Percentiles rank a stretch among this genome's conserved stretches.
phyloP scores from a whole-genome alignment of 176 grass and related monocot genomes.

The Musa troglodytarum region DNA sequence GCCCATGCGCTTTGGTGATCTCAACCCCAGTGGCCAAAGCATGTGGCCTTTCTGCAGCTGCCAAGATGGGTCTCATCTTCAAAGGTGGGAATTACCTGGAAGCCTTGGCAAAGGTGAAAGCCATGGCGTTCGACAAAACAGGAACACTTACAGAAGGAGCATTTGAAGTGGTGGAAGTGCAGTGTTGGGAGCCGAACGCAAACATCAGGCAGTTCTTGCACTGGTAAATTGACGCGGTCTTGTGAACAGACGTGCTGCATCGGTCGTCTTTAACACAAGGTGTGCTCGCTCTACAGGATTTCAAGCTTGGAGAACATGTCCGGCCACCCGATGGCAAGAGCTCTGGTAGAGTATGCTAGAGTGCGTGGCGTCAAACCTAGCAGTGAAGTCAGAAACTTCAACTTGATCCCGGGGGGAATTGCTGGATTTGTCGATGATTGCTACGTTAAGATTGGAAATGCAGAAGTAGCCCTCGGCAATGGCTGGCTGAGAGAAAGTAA shows the following conservation, averaged over 20 bases:
- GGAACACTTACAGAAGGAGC: constrained; percentile 14
- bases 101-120: constrained; percentile 12
- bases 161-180: constrained; percentile 3
- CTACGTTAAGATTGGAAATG: not conserved
- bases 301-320: constrained; percentile 13
- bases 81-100: constrained; percentile 11
- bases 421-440: not conserved
- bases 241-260: no score
- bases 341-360: constrained; percentile 1
- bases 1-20: constrained; percentile 11
- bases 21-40: constrained; percentile 8
- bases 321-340: constrained; percentile 12
- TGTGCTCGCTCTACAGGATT: not conserved
- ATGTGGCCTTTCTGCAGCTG: constrained; percentile 15
- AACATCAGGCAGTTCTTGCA: not conserved
- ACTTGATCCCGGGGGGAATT: not conserved
- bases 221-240: constrained; percentile 4
- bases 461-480: not conserved
- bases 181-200: not conserved
- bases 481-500: constrained; percentile 6
- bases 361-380: not conserved
- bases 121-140: constrained; percentile 12
- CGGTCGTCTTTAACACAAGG: not conserved
- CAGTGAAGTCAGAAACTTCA: not conserved
- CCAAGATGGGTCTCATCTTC: constrained; percentile 11